Percentiles rank a stretch among this genome's conserved stretches.
Conservation (phyloP, 2,329 filamentous ascomycete genomes). For the Scleromitrula shiraiana region DNA sequence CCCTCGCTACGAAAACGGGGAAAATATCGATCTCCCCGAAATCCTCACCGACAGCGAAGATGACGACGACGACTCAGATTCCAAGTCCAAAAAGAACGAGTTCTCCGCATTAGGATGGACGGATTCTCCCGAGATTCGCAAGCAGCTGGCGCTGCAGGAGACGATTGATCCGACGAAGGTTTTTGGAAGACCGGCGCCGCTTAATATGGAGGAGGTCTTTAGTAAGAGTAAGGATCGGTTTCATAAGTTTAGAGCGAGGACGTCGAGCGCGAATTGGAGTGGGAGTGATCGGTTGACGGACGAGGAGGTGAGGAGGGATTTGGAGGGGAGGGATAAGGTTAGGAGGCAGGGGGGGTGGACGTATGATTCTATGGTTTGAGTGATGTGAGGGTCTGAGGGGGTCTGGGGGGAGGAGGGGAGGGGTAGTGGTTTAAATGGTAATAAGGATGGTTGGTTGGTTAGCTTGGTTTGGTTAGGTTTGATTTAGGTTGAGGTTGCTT, state of each 20-base stretch:
- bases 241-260: slow-evolving; percentile 82
- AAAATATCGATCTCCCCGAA: slow-evolving; percentile 85
- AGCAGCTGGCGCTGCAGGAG: slow-evolving; percentile 73
- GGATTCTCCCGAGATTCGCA: slow-evolving; percentile 73
- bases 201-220: slow-evolving; percentile 97
- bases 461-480: neutral
- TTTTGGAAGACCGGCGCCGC: slow-evolving; percentile 78
- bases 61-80: slow-evolving; percentile 58
- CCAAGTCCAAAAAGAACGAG: slow-evolving; percentile 37
- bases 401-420: too few species aligned
- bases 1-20: slow-evolving; percentile 80
- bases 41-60: slow-evolving; percentile 94
- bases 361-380: slow-evolving; percentile 38
- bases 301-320: slow-evolving; percentile 76
- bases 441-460: neutral
- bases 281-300: slow-evolving; percentile 75
- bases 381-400: neutral
- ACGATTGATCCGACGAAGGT: slow-evolving; percentile 74
- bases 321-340: slow-evolving; percentile 70
- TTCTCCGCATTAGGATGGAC: slow-evolving; percentile 76
- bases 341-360: slow-evolving; percentile 80
- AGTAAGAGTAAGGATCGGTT: slow-evolving; percentile 77
- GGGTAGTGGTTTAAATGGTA: too few species aligned
- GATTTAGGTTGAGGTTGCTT: neutral
- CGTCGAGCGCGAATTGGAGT: slow-evolving; percentile 92